Percentiles rank a stretch among this genome's conserved stretches.
These are phyloP conservation scores for Pleurotus tuber-regium DNA, from an alignment of 768 basidiomycete genomes.

Conservation along the genomic window DNA sequence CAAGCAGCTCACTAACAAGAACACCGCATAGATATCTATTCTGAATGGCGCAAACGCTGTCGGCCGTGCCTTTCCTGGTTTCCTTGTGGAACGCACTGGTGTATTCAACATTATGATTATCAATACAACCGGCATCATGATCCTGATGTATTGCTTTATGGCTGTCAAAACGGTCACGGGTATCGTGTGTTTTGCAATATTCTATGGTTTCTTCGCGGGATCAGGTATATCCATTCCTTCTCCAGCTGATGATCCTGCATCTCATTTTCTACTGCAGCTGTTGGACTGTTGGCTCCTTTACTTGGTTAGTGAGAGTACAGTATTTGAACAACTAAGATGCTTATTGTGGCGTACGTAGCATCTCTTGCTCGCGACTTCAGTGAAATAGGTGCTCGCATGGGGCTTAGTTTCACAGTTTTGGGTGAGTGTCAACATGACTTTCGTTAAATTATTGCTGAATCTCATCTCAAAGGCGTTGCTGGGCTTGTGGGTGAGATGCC, in stretches of 20 bases:
- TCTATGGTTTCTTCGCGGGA: constrained; percentile 49
- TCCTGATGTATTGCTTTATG: constrained; percentile 40
- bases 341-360: constrained; percentile 14
- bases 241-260: neutral
- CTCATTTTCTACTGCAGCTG: constrained; percentile 10
- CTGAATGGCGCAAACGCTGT: constrained; percentile 50
- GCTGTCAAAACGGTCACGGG: constrained; percentile 32
- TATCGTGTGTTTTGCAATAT: constrained; percentile 34
- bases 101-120: constrained; percentile 40
- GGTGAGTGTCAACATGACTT: constrained; percentile 23
- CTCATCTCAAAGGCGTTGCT: constrained; percentile 17
- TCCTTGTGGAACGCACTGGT: constrained; percentile 40
- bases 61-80: constrained; percentile 48
- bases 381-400: constrained; percentile 49
- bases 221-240: constrained; percentile 22
- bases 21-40: constrained; percentile 39
- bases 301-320: constrained; percentile 25
- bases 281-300: constrained; percentile 28
- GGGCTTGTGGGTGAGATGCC: constrained; percentile 34
- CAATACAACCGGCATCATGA: constrained; percentile 28
- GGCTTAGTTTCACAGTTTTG: constrained; percentile 40
- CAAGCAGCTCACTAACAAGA: neutral
- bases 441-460: neutral
- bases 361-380: constrained; percentile 36
- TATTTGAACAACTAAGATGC: neutral